Evolutionary conservation across 768 basidiomycete genomes (phyloP).

Genomic region (Tricholoma flavovirens): DNA sequence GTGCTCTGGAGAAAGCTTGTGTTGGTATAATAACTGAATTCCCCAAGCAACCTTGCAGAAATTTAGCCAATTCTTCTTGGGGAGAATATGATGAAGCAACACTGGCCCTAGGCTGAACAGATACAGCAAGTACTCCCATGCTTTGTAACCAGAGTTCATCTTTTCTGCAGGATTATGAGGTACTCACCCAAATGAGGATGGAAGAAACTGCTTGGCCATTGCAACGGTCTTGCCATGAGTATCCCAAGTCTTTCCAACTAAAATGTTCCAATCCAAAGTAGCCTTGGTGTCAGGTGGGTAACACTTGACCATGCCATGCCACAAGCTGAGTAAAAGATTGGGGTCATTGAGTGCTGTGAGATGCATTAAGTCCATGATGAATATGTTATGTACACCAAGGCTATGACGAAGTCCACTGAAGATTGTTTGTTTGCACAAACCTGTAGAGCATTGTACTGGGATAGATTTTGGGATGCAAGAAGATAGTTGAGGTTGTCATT

Average conservation of each 20-base stretch:
- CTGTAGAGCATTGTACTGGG: background rate
- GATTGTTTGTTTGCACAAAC: background rate
- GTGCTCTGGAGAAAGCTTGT: background rate
- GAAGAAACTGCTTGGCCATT: constrained; percentile 16
- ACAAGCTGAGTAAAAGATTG: background rate
- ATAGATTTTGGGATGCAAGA: background rate
- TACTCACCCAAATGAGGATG: constrained; percentile 21
- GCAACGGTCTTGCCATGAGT: constrained; percentile 23
- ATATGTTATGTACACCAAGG: background rate
- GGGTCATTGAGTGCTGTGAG: background rate
- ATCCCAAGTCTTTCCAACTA: constrained; percentile 27
- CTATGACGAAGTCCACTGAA: background rate
- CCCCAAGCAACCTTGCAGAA: background rate
- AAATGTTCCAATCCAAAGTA: constrained; percentile 27
- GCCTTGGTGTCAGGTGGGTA: constrained; percentile 12
- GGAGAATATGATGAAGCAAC: background rate
- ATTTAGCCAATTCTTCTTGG: background rate
- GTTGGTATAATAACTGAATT: background rate
- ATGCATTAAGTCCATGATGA: background rate
- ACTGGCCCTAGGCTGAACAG: background rate
- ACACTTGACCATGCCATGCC: constrained; percentile 16
- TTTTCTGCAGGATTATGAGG: constrained; percentile 19
- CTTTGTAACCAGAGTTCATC: background rate
- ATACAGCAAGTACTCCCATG: background rate
- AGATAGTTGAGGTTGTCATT: constrained; percentile 3